phyloP scores from a whole-genome alignment of 2,329 filamentous ascomycete species.

The Dactylellina cionopaga region DNA sequence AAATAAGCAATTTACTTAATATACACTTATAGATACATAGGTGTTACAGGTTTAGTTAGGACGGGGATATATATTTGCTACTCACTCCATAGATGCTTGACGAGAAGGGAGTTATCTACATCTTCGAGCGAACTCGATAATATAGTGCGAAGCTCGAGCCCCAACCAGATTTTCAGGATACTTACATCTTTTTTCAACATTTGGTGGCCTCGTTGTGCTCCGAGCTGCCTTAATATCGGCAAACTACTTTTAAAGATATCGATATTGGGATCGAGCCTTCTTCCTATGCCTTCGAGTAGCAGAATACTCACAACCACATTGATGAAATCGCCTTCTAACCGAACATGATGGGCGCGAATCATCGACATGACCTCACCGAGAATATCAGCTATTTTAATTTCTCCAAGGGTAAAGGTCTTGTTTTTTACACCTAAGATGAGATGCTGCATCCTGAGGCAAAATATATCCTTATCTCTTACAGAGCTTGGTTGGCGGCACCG shows the following conservation, averaged over 20 bases:
- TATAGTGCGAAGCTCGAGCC: slow-evolving; percentile 56
- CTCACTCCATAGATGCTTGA: slow-evolving; percentile 39
- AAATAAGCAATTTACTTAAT: too few relatives aligned
- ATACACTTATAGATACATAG: too few relatives aligned
- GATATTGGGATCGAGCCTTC: slow-evolving; percentile 83
- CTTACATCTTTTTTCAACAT: slow-evolving; percentile 66
- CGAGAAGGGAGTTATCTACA: slow-evolving; percentile 52
- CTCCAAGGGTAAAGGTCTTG: slow-evolving; percentile 87
- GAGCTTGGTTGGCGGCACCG: slow-evolving; percentile 90
- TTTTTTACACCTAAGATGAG: slow-evolving; percentile 90
- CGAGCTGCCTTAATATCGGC: slow-evolving; percentile 87
- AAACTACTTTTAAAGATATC: slow-evolving; percentile 87
- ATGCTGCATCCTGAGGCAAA: slow-evolving; percentile 96
- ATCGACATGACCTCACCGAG: slow-evolving; percentile 88
- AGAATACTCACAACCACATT: slow-evolving; percentile 97
- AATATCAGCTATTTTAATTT: slow-evolving; percentile 95
- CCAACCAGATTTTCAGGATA: slow-evolving; percentile 57
- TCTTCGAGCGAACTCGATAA: slow-evolving; percentile 54
- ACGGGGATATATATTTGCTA: too few relatives aligned
- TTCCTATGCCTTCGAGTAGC: slow-evolving; percentile 90
- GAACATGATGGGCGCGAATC: slow-evolving; percentile 90
- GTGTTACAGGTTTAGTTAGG: too few relatives aligned
- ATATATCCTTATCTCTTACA: slow-evolving; percentile 87
- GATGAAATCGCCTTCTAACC: slow-evolving; percentile 95
- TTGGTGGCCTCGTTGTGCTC: slow-evolving; percentile 76